phyloP scores from a whole-genome alignment of 2,329 filamentous ascomycete species.

The Neonectria ditissima region DNA sequence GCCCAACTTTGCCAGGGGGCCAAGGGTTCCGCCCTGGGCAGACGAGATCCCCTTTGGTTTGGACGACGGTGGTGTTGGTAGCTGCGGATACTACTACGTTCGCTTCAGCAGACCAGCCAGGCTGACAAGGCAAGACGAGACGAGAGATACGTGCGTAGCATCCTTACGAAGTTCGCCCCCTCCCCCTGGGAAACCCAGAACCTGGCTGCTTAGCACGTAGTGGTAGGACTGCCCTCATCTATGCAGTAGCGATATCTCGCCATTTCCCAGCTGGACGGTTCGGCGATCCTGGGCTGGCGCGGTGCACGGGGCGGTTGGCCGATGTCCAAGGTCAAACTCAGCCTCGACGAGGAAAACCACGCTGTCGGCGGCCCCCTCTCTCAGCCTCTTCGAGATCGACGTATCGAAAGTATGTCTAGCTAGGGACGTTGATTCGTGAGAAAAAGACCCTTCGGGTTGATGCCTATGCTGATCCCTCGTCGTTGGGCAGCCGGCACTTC shows the following conservation, averaged over 20 bases:
- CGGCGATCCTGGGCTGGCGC: constrained; percentile 12
- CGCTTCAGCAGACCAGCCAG: not conserved
- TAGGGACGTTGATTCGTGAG: not conserved
- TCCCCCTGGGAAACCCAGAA: constrained; percentile 11
- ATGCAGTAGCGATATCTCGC: constrained; percentile 27
- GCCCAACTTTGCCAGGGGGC: not conserved
- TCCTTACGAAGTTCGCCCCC: not conserved
- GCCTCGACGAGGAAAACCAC: not conserved
- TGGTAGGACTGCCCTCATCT: not conserved
- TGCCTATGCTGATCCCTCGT: not conserved
- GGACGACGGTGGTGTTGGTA: not conserved
- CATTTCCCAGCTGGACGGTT: constrained; percentile 38
- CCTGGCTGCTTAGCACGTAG: not conserved
- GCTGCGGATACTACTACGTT: too few species aligned
- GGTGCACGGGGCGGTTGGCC: not conserved
- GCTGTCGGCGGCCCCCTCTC: not conserved
- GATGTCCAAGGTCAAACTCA: not conserved
- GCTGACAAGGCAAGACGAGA: not conserved
- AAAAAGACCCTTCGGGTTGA: not conserved
- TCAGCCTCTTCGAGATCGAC: not conserved
- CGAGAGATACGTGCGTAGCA: too few species aligned
- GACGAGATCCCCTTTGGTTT: not conserved
- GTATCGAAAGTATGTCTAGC: not conserved
- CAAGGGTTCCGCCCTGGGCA: not conserved
- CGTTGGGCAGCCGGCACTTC: not conserved